These are phyloP conservation scores for Colletotrichum acutatum DNA, from an alignment of 2,329 filamentous ascomycete species.

Conservation along the genomic window DNA sequence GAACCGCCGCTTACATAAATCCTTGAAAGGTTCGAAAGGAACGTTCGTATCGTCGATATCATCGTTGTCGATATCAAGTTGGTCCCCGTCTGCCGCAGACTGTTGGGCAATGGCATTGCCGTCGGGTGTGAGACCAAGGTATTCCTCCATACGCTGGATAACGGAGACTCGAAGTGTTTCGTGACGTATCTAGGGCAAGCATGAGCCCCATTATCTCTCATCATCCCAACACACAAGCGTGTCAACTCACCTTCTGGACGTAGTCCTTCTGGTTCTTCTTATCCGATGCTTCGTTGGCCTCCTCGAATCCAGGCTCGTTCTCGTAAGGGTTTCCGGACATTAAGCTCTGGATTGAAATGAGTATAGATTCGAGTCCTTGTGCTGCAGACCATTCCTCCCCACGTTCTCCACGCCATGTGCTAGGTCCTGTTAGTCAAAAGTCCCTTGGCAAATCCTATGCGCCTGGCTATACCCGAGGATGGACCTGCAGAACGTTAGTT, in stretches of 20 bases:
- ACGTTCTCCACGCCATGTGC: constrained; percentile 91
- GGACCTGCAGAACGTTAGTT: constrained; percentile 63
- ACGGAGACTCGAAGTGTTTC: constrained; percentile 89
- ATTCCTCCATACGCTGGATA: constrained; percentile 84
- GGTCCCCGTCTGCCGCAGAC: constrained; percentile 45
- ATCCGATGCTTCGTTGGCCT: constrained; percentile 74
- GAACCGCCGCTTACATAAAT: constrained; percentile 90
- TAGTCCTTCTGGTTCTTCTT: constrained; percentile 81
- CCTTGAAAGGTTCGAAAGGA: constrained; percentile 87
- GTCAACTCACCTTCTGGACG: constrained; percentile 76
- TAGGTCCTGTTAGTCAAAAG: constrained; percentile 50
- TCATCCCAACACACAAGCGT: background rate
- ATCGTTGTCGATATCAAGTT: constrained; percentile 59
- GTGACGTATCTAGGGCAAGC: constrained; percentile 77
- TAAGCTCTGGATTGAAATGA: constrained; percentile 95
- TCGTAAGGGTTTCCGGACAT: constrained; percentile 96
- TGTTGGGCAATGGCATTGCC: constrained; percentile 52
- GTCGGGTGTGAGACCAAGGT: constrained; percentile 72
- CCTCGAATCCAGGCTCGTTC: constrained; percentile 94
- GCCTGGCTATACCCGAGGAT: constrained; percentile 77
- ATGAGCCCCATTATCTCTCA: constrained; percentile 33
- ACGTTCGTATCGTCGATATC: constrained; percentile 64
- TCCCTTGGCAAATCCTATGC: constrained; percentile 14
- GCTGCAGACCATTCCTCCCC: constrained; percentile 98
- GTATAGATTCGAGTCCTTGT: constrained; percentile 91